Conservation (phyloP, 345 rosid species). For the Rhizophora apiculata region DNA sequence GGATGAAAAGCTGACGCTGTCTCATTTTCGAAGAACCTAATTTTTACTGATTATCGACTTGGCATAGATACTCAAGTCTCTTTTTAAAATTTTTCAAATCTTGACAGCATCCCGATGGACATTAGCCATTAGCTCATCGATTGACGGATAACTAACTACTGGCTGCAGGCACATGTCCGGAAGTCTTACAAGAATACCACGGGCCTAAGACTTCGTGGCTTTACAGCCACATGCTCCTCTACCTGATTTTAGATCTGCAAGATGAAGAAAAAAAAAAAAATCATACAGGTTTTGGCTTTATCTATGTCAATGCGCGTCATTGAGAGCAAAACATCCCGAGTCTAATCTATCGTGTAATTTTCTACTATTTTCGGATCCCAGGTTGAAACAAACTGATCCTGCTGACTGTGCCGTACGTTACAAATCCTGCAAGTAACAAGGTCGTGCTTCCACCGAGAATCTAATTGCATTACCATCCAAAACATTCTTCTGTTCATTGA, state of each 20-base stretch:
- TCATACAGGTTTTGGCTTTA: not conserved
- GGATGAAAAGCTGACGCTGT: too few species aligned
- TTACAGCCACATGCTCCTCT: slow-evolving; percentile 18
- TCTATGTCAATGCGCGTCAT: not conserved
- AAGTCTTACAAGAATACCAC: not conserved
- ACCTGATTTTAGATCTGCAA: slow-evolving; percentile 10
- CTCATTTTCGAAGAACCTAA: too few species aligned
- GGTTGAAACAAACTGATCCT: not conserved
- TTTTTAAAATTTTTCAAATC: too few species aligned
- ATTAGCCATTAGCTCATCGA: too few species aligned
- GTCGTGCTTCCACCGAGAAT: slow-evolving; percentile 16
- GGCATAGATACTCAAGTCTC: too few species aligned
- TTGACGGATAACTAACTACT: too few species aligned
- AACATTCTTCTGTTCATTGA: slow-evolving; percentile 27
- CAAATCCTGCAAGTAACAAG: slow-evolving; percentile 21
- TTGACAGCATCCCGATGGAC: too few species aligned
- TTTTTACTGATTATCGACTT: too few species aligned
- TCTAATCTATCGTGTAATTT: not conserved
- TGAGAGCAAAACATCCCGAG: not conserved
- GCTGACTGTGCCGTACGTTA: slow-evolving; percentile 4
- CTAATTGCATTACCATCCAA: slow-evolving; percentile 24
- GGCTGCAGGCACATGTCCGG: too few species aligned
- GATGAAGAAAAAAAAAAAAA: not conserved
- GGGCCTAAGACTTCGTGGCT: not conserved
- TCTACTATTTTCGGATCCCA: not conserved